Percentiles rank a stretch among this genome's conserved stretches.
phyloP scores from a whole-genome alignment of 1,139 yeast species.

The Scheffersomyces quercinus region DNA sequence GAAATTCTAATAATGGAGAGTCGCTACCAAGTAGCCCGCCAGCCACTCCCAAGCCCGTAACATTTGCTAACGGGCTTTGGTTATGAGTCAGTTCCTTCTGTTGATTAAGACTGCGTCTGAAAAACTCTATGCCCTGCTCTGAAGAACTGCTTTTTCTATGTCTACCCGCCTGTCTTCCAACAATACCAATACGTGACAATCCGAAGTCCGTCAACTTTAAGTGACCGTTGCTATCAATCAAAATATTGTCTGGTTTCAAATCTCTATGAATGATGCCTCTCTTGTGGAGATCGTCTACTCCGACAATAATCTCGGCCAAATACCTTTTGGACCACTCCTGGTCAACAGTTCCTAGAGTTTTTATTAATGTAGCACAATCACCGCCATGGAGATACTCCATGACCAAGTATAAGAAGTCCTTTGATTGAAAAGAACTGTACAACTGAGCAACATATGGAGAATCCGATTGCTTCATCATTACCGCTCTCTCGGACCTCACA shows the following conservation, averaged over 20 bases:
- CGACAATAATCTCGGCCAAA: constrained; percentile 86
- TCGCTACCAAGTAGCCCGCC: constrained; percentile 15
- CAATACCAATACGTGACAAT: constrained; percentile 82
- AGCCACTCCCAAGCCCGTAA: constrained; percentile 13
- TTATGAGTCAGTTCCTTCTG: constrained; percentile 14
- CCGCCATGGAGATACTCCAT: constrained; percentile 98
- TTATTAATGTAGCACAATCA: constrained; percentile 85
- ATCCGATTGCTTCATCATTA: constrained; percentile 95
- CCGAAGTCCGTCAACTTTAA: constrained; percentile 95
- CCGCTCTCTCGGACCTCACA: constrained; percentile 92
- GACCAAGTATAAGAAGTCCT: constrained; percentile 83
- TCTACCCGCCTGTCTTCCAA: constrained; percentile 63
- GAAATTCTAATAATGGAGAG: constrained; percentile 31
- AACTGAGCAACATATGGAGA: constrained; percentile 92
- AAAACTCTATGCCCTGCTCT: constrained; percentile 46
- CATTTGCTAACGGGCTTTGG: constrained; percentile 20
- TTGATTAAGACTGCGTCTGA: constrained; percentile 32
- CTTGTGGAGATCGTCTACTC: constrained; percentile 84
- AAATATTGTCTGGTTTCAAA: constrained; percentile 87
- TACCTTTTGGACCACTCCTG: constrained; percentile 87
- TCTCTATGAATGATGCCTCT: constrained; percentile 94
- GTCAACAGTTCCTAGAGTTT: constrained; percentile 77
- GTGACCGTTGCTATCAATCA: constrained; percentile 87
- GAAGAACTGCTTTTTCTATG: constrained; percentile 48
- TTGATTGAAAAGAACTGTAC: constrained; percentile 85